phyloP scores from a whole-genome alignment of 495 filamentous ascomycete species.

The Tetracladium marchalianum region DNA sequence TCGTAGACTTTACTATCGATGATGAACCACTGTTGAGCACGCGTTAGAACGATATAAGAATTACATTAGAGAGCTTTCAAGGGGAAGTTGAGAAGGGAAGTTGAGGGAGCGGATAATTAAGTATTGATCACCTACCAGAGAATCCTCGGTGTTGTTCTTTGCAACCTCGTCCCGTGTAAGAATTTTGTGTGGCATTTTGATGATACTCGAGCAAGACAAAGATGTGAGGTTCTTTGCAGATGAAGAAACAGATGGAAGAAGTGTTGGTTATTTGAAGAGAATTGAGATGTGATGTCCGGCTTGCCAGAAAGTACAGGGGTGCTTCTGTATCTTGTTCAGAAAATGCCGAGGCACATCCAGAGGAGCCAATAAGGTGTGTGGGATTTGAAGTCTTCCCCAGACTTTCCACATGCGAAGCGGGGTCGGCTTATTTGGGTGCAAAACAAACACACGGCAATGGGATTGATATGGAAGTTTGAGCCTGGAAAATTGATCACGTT shows the following conservation, averaged over 20 bases:
- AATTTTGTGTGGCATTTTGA: constrained; percentile 23
- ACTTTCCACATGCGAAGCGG: not conserved
- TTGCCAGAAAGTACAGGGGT: no score
- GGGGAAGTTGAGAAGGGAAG: no score
- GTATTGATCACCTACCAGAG: constrained; percentile 24
- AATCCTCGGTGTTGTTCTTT: constrained; percentile 74
- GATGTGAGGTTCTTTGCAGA: no score
- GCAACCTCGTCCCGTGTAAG: constrained; percentile 70
- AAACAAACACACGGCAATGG: no score
- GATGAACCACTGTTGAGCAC: constrained; percentile 49
- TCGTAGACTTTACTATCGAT: constrained; percentile 91
- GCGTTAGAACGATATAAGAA: not conserved
- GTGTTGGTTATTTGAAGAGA: no score
- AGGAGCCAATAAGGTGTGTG: not conserved
- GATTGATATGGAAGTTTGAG: no score
- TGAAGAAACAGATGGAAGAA: no score
- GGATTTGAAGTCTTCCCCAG: constrained; percentile 1
- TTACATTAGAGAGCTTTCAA: no score
- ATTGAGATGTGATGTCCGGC: no score
- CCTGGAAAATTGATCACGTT: no score
- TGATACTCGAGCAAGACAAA: not conserved
- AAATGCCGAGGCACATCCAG: not conserved
- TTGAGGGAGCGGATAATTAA: not conserved
- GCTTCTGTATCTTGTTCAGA: no score
- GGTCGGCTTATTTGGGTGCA: constrained; percentile 2